Evolutionary conservation across 495 filamentous ascomycete genomes (phyloP).

Genomic region (Margaritispora aquatica): DNA sequence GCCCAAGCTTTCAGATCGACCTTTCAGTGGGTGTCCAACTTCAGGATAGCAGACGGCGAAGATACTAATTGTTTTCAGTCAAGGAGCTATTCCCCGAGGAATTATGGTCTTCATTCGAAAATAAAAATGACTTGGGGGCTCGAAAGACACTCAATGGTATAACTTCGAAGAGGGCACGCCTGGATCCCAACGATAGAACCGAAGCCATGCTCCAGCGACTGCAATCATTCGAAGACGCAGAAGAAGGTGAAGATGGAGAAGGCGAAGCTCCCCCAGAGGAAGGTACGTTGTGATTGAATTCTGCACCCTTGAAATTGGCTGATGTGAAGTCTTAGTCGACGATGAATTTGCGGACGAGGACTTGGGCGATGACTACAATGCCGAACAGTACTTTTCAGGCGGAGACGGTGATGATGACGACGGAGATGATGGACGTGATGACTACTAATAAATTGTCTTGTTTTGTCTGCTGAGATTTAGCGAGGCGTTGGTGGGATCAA

Average conservation of each 20-base stretch:
- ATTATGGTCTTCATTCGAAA: constrained; percentile 43
- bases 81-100: constrained; percentile 46
- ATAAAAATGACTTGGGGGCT: constrained; percentile 27
- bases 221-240: constrained; percentile 26
- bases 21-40: constrained; percentile 24
- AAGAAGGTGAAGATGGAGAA: constrained; percentile 31
- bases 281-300: constrained; percentile 5
- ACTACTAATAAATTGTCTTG: neutral
- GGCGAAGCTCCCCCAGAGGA: constrained; percentile 36
- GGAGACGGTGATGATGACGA: constrained; percentile 37
- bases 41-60: neutral
- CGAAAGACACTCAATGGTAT: constrained; percentile 6
- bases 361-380: constrained; percentile 48
- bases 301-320: neutral
- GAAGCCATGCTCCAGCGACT: constrained; percentile 27
- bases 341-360: constrained; percentile 32
- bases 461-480: neutral
- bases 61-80: constrained; percentile 14
- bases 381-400: constrained; percentile 46
- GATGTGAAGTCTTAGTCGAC: constrained; percentile 12
- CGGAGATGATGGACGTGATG: constrained; percentile 36
- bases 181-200: constrained; percentile 21
- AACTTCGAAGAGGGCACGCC: constrained; percentile 28
- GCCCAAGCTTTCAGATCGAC: constrained; percentile 37
- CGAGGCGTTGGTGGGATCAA: neutral